These are phyloP conservation scores for Meyerozyma sp. DNA, from an alignment of 1,139 yeast species.

Conservation along the genomic window DNA sequence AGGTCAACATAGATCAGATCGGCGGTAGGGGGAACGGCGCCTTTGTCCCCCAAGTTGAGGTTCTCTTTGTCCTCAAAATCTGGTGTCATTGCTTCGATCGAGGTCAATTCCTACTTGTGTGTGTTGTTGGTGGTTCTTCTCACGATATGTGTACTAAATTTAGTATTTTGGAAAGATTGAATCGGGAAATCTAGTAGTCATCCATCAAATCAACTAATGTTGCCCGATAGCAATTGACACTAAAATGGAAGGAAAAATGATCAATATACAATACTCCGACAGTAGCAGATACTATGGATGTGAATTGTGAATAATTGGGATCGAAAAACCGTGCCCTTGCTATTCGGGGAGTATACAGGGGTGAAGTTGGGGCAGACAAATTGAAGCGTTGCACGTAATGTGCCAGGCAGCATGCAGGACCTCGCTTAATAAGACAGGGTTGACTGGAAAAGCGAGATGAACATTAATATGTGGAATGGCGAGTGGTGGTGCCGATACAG, in stretches of 20 bases:
- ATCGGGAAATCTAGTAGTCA: neutral
- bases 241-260: neutral
- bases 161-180: neutral
- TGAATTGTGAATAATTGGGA: neutral
- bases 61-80: slow-evolving; percentile 1
- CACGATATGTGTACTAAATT: neutral
- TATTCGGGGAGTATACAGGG: neutral
- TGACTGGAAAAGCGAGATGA: too few relatives aligned
- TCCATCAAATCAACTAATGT: neutral
- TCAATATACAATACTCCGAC: neutral
- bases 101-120: neutral
- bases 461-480: too few relatives aligned
- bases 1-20: neutral
- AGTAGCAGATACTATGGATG: neutral
- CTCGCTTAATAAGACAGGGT: too few relatives aligned
- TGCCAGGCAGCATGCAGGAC: neutral
- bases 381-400: neutral
- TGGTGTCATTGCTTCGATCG: neutral
- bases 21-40: neutral
- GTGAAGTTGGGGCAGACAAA: neutral
- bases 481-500: too few relatives aligned
- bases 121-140: neutral
- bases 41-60: neutral
- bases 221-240: neutral
- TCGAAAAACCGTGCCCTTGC: neutral